Evolutionary conservation across 2,329 filamentous ascomycete genomes (phyloP), one percentile per base, ranked within the genome.

Genomic region (Orbilia blumenaviensis): DNA sequence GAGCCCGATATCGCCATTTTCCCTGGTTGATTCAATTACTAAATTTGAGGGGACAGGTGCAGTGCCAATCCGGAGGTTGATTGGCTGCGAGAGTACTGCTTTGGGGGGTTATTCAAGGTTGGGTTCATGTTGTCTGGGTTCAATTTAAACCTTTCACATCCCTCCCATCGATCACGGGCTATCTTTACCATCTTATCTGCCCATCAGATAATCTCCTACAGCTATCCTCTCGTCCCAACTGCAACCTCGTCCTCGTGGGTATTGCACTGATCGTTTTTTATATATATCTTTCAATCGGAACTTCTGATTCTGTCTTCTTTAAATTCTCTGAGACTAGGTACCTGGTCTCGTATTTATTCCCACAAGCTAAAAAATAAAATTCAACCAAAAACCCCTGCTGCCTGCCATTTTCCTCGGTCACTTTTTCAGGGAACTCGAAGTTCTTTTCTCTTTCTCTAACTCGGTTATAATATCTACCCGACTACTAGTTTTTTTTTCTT

Each of bases 151-250:
- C 32, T 56, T 56, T 50, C 25, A 16, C 32, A 44, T 32, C n/a
- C 56, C 36, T 14, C 32, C 25, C 48, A 29, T 14, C 48, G 48
- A 8, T 41, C 18, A 42, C 0, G 46, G 3, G 3, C n/a, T 44
- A 42, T 56, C 52, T 56, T 8, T 7, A 4, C 16, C 23, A 73
- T 73, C 68, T 73, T 60, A 73, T 73, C 68, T 66, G 50, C 23
- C 29, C 69, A 74, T 74, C 69, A 66, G 69, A 74, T 74, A 74
- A 73, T 58, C 36, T 32, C 34, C n/a, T n/a, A n/a, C 32, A 46
- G 18, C 66, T 41, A 14, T 41, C 34, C 46, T 41, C 12, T 44
- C 16, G n/a, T n/a, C 38, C 23, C 21, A 23, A 18, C 25, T 23
- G 9, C 3, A 44, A 44, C 41, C 41, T 21, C 41, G 23, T 10